Evolutionary conservation across 768 basidiomycete genomes (phyloP).

Genomic region (Imleria badia): DNA sequence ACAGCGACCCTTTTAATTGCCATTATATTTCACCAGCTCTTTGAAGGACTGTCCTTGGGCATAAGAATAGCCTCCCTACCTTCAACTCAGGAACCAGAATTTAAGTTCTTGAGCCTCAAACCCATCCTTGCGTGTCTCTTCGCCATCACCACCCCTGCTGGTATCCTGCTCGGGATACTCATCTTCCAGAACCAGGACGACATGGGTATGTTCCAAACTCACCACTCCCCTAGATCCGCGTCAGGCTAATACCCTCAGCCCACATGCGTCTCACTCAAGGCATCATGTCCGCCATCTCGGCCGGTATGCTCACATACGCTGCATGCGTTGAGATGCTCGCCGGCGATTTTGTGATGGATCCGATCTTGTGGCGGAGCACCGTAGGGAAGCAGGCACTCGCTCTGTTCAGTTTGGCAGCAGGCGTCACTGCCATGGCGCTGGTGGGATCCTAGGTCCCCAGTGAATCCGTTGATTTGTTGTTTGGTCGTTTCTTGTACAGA

Average conservation of each 20-base stretch:
- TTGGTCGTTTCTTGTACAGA: background rate
- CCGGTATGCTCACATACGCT: constrained; percentile 82
- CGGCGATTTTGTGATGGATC: constrained; percentile 80
- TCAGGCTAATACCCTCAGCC: constrained; percentile 27
- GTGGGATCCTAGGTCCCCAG: constrained; percentile 36
- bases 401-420: constrained; percentile 57
- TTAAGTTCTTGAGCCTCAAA: constrained; percentile 38
- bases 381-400: constrained; percentile 50
- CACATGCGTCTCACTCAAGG: constrained; percentile 63
- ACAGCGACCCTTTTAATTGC: constrained; percentile 72
- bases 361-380: constrained; percentile 41
- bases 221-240: background rate
- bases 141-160: constrained; percentile 71
- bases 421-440: constrained; percentile 62
- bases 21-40: constrained; percentile 79
- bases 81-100: constrained; percentile 28
- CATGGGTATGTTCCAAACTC: constrained; percentile 18
- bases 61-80: constrained; percentile 75
- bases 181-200: constrained; percentile 39
- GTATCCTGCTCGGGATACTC: constrained; percentile 60
- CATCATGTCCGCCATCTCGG: constrained; percentile 77
- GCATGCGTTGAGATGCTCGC: constrained; percentile 87
- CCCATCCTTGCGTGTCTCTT: constrained; percentile 60
- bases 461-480: background rate
- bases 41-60: constrained; percentile 81